Conservation (phyloP, 2,329 filamentous ascomycete species). For the Xylaria hypoxylon region DNA sequence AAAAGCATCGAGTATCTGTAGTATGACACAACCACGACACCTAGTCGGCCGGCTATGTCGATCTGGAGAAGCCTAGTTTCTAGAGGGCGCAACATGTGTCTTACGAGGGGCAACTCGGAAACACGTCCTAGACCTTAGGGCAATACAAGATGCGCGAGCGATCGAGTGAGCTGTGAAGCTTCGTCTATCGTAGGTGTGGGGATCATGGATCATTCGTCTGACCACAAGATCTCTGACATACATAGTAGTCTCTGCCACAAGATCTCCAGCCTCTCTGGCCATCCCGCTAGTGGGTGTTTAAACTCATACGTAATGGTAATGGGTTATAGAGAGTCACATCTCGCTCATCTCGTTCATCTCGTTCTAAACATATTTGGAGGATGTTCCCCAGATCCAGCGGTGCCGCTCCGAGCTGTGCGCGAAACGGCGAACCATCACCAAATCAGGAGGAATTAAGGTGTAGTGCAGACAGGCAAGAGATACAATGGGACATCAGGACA, state of each 20-base stretch:
- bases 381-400: constrained; percentile 32
- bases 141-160: constrained; percentile 34
- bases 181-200: constrained; percentile 35
- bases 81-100: constrained; percentile 42
- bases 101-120: constrained; percentile 46
- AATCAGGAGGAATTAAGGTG: constrained; percentile 38
- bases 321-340: constrained; percentile 20
- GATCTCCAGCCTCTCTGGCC: constrained; percentile 17
- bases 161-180: constrained; percentile 39
- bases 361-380: constrained; percentile 33
- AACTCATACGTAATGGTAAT: constrained; percentile 24
- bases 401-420: constrained; percentile 28
- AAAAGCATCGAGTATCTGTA: constrained; percentile 37
- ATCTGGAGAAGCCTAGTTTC: constrained; percentile 50
- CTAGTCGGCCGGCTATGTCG: constrained; percentile 49
- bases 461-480: constrained; percentile 35
- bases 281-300: constrained; percentile 12
- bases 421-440: constrained; percentile 38
- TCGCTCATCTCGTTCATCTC: too few relatives aligned
- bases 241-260: constrained; percentile 38
- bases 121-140: constrained; percentile 43
- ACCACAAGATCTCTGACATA: constrained; percentile 40
- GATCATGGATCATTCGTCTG: constrained; percentile 43
- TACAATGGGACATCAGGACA: constrained; percentile 41
- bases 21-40: constrained; percentile 50